Evolutionary conservation across 805 yeast genomes (phyloP).

Genomic region (Yarrowia sp.): DNA sequence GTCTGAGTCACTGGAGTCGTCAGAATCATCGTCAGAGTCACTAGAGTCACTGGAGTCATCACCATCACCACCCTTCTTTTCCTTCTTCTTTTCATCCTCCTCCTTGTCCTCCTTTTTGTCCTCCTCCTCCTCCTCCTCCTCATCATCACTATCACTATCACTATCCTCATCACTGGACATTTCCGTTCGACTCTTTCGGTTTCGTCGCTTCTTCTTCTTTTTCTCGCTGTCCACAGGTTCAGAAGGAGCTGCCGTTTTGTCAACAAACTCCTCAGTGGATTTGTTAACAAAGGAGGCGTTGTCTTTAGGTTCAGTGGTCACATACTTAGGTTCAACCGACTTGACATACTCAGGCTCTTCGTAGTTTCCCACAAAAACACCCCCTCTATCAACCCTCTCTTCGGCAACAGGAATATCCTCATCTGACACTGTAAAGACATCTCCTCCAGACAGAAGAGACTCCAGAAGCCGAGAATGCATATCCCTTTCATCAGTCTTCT

Average conservation of each 20-base stretch:
- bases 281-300: no score
- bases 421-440: conserved; percentile 11
- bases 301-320: no score
- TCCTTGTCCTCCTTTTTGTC: background rate
- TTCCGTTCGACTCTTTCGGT: conserved; percentile 4
- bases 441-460: conserved; percentile 51
- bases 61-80: background rate
- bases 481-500: conserved; percentile 51
- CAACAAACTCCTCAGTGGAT: no score
- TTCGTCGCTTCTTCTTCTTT: no score
- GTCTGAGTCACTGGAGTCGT: background rate
- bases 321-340: no score
- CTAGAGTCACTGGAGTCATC: background rate
- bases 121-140: background rate
- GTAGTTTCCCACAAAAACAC: background rate
- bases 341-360: conserved; percentile 15
- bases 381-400: background rate
- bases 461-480: conserved; percentile 59
- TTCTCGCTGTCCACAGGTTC: conserved; percentile 32
- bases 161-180: conserved; percentile 13
- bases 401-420: conserved; percentile 14
- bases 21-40: conserved; percentile 3
- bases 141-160: conserved; percentile 3
- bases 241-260: background rate
- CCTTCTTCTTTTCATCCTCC: conserved; percentile 1